Percentiles rank a stretch among this genome's conserved stretches.
Evolutionary conservation across 225 moss, liverwort and hornwort genomes (phyloP).

Genomic region (Marchantia paleacea): DNA sequence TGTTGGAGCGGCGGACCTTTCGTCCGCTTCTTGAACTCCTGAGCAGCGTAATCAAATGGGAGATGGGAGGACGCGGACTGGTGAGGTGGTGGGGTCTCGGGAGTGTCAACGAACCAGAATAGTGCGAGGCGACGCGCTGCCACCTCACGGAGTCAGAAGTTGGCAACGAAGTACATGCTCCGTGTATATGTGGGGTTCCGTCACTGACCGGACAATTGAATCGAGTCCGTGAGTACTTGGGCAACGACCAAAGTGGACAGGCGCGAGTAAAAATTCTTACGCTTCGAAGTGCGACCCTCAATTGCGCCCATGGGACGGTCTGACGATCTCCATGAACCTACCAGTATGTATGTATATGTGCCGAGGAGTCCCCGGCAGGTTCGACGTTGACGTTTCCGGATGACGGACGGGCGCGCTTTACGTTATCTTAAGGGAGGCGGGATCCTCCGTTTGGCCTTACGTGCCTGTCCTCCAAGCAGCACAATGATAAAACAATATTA

Average conservation of each 20-base stretch:
- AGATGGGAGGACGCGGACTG: not conserved
- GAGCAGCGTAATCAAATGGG: too few relatives aligned
- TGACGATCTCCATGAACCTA: not conserved
- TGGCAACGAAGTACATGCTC: not conserved
- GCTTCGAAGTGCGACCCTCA: not conserved
- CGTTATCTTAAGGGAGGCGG: not conserved
- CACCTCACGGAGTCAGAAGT: not conserved
- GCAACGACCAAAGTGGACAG: not conserved
- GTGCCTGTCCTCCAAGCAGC: not conserved
- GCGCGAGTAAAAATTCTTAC: not conserved
- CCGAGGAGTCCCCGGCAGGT: not conserved
- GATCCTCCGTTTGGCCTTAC: not conserved
- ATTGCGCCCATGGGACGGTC: not conserved
- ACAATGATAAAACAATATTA: not conserved
- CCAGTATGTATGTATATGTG: not conserved
- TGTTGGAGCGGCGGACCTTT: not conserved
- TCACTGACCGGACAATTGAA: not conserved
- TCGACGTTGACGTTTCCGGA: not conserved
- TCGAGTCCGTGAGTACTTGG: not conserved
- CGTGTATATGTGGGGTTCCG: not conserved
- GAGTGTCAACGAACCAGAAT: not conserved
- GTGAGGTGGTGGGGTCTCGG: not conserved
- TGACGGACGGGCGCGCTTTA: not conserved
- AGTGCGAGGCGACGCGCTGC: not conserved
- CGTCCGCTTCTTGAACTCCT: not conserved